Percentiles rank a stretch among this genome's conserved stretches.
Conservation (phyloP, 257 asterid genomes). For the Petunia axillaris region DNA sequence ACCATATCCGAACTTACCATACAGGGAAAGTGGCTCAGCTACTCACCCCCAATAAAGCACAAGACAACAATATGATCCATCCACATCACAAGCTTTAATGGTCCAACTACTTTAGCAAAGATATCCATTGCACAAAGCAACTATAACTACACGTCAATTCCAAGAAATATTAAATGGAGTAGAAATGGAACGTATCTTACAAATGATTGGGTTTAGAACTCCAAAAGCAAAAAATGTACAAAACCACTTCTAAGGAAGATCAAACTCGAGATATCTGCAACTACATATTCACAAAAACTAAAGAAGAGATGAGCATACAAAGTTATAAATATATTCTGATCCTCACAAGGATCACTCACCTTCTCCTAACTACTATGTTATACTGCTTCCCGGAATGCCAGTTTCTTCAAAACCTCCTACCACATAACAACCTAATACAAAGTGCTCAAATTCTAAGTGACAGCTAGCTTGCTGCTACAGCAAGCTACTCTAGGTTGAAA, state of each 20-base stretch:
- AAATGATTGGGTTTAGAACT: background rate
- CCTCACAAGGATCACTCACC: background rate
- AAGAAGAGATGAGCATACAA: background rate
- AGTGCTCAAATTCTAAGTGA: background rate
- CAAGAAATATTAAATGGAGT: background rate
- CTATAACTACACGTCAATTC: background rate
- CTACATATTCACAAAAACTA: background rate
- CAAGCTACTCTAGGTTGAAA: background rate
- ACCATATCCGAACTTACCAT: background rate
- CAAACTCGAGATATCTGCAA: background rate
- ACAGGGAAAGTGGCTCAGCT: background rate
- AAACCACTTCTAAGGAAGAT: background rate
- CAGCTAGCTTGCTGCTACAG: background rate
- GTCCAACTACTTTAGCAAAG: background rate
- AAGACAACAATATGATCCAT: background rate
- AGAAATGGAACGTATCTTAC: no score
- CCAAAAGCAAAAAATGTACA: background rate
- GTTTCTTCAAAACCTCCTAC: background rate
- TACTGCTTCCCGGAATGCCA: background rate
- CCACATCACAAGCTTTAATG: background rate
- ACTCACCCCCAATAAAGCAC: background rate
- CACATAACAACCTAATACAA: background rate
- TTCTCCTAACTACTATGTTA: background rate
- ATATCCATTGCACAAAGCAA: background rate
- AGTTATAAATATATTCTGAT: background rate